Conservation (phyloP, 768 basidiomycete genomes). For the Russula sp. region DNA sequence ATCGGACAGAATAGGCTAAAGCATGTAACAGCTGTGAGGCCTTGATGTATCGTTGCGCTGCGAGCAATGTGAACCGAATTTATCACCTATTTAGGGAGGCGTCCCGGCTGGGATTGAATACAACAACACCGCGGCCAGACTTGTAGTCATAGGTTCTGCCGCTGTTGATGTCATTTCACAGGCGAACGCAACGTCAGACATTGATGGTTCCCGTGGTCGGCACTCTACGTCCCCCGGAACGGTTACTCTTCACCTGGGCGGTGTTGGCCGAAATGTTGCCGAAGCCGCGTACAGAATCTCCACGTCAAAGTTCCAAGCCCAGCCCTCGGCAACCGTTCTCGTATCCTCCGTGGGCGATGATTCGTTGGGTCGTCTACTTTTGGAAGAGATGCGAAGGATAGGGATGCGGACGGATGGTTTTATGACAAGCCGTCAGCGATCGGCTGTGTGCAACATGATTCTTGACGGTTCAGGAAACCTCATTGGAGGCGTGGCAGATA, state of each 20-base stretch:
- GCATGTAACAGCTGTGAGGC: conserved; percentile 14
- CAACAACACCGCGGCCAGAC: conserved; percentile 32
- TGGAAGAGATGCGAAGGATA: conserved; percentile 45
- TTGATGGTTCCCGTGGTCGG: conserved; percentile 34
- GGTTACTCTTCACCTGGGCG: conserved; percentile 70
- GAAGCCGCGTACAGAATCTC: conserved; percentile 77
- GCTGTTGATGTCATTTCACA: conserved; percentile 83
- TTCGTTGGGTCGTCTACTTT: conserved; percentile 63
- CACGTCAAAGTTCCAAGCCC: conserved; percentile 28
- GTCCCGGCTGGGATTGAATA: not conserved
- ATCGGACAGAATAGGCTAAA: conserved; percentile 7
- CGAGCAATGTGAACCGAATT: not conserved
- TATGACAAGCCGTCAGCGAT: conserved; percentile 41
- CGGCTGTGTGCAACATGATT: conserved; percentile 85
- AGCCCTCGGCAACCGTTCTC: conserved; percentile 43
- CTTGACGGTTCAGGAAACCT: conserved; percentile 67
- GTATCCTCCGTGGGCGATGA: conserved; percentile 76
- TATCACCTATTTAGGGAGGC: not conserved
- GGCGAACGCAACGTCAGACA: conserved; percentile 30
- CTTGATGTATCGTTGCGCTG: not conserved
- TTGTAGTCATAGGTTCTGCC: conserved; percentile 78
- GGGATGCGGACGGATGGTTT: conserved; percentile 85
- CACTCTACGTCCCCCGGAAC: conserved; percentile 78
- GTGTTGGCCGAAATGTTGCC: conserved; percentile 93
- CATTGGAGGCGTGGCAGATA: conserved; percentile 87